Base-by-base conservation (phyloP, 176 grass and related monocot genomes). In the Cenchrus fungigraminus region DNA sequence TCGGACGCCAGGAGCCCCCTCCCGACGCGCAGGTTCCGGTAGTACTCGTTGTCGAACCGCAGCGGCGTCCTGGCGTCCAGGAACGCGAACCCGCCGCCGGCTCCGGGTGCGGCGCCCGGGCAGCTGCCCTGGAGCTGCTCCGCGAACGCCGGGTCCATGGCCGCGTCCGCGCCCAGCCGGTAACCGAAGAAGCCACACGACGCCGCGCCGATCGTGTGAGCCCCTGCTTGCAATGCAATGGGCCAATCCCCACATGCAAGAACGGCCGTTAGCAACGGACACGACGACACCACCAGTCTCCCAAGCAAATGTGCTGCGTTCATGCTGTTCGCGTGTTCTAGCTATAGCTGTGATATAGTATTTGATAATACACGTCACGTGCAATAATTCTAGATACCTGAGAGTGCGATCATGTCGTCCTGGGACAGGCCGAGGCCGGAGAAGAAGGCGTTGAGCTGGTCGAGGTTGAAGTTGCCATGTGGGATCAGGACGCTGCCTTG, bases 391-490 rank as follows among this genome's bases (percentile, higher is more conserved):
- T 45, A 65, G 8, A 2, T 56, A 90, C 93, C 90, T 20, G 91
- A 95, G 25, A 95, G 93, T 0, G 91, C 93, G 73, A 91, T 78
- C 93, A 95, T 81, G 69, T 95, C 93, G 22, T 91, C 89, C 51
- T 89, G 93, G 12, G 74, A 65, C 40, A 95, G 86, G 62, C 90
- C 90, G 32, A 88, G 66, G 44, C 55, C 49, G 46, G 82, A 86
- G 85, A 92, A 95, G 85, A 87, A 92, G 29, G 15, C 65, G 42
- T 82, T 87, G 77, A 95, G 89, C 82, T 92, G 17, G 80, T 92
- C 86, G 58, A 95, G 79, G 68, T 76, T 78, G 82, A 91, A 89
- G 28, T 77, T 66, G 61, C 79, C 83, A 37, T 91, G 90, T 3
- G 93, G 93, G 6, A 92, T 66, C 57, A 87, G 65, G 31, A 91